These are phyloP conservation scores for Cucurbita argyrosperma DNA, from an alignment of 306 rosid genomes.

Conservation along the genomic window DNA sequence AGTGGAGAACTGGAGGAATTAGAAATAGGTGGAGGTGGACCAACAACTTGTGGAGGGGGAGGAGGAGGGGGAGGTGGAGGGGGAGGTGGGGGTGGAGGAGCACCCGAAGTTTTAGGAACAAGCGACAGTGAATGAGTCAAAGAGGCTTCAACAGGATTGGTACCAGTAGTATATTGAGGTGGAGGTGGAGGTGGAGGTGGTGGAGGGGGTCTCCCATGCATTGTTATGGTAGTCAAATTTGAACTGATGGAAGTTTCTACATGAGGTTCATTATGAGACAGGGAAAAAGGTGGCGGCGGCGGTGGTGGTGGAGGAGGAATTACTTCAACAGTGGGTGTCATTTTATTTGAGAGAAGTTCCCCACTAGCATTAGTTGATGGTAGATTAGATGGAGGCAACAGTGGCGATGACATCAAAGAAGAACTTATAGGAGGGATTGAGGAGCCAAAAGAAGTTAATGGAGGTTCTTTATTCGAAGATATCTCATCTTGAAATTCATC, in stretches of 20 bases:
- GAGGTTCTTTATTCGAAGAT: constrained; percentile 17
- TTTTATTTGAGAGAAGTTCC: not conserved
- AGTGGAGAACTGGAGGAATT: not conserved
- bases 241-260: not conserved
- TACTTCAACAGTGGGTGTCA: not conserved
- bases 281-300: constrained; percentile 12
- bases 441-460: constrained; percentile 1
- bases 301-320: not conserved
- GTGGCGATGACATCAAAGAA: not conserved
- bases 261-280: not conserved
- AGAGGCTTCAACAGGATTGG: not conserved
- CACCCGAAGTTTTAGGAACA: constrained; percentile 10
- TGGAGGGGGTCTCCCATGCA: not conserved
- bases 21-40: constrained; percentile 29
- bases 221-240: not conserved
- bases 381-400: constrained; percentile 1
- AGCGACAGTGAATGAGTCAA: not conserved
- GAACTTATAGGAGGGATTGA: constrained; percentile 6
- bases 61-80: constrained; percentile 34
- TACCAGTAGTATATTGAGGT: not conserved
- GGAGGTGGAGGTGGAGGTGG: not conserved
- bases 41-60: not conserved
- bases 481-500: not conserved
- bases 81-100: constrained; percentile 14
- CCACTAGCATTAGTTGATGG: not conserved